Evolutionary conservation across 129 eudicot species (phyloP).

Genomic region (Flaveria ramosissima): DNA sequence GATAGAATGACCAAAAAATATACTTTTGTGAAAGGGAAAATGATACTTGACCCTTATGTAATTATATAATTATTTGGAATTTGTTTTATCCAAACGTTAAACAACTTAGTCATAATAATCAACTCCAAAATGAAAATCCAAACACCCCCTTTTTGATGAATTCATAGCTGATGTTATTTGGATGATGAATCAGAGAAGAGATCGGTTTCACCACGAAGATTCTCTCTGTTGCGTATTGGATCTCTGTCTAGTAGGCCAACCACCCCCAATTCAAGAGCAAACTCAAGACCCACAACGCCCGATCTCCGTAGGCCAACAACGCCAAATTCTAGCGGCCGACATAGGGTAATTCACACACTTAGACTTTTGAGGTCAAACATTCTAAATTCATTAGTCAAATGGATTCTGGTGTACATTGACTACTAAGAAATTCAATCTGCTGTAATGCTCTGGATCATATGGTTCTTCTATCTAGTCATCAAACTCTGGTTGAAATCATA

Average conservation of each 20-base stretch:
- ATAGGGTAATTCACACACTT: conserved; percentile 44
- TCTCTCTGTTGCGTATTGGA: conserved; percentile 80
- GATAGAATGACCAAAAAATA: background rate
- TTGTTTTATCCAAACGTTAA: background rate
- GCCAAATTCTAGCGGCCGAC: conserved; percentile 61
- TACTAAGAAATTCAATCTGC: background rate
- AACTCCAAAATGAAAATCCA: background rate
- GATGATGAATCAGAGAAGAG: conserved; percentile 61
- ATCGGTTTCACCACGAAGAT: conserved; percentile 76
- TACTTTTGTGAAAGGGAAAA: background rate
- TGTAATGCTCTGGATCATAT: background rate
- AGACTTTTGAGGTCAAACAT: conserved; percentile 10
- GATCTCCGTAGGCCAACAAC: conserved; percentile 60
- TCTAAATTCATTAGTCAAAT: background rate
- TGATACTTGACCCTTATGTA: background rate
- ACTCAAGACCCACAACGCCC: conserved; percentile 41
- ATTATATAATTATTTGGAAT: background rate
- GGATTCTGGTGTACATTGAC: background rate
- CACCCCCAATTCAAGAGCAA: conserved; percentile 41
- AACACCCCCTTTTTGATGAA: background rate
- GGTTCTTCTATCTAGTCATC: background rate
- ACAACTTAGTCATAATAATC: background rate
- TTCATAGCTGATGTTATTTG: conserved; percentile 14
- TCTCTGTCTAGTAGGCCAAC: conserved; percentile 33
- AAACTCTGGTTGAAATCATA: background rate